Evolutionary conservation across 2,329 filamentous ascomycete genomes (phyloP).

Genomic region (Verticillium tricorpus): DNA sequence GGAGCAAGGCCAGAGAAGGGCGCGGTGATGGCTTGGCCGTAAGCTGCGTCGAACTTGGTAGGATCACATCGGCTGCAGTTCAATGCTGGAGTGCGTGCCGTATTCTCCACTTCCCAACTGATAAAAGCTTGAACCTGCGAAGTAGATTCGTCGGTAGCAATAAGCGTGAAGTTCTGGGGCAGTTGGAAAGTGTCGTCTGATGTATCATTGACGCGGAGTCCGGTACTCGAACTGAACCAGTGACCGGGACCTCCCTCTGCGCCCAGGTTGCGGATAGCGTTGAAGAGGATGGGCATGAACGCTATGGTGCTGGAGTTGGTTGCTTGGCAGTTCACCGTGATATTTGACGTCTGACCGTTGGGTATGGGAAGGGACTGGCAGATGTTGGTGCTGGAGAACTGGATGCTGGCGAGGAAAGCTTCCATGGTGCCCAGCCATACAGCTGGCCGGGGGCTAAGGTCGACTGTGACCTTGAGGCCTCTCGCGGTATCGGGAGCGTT

Average conservation of each 20-base stretch:
- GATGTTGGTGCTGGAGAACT: constrained; percentile 5
- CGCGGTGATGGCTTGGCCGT: constrained; percentile 9
- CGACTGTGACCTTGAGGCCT: constrained; percentile 1
- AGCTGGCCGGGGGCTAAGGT: constrained; percentile 7
- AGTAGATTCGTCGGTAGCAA: constrained; percentile 6
- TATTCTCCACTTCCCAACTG: constrained; percentile 6
- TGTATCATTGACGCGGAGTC: constrained; percentile 8
- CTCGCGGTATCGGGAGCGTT: not conserved
- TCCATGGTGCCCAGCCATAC: constrained; percentile 9
- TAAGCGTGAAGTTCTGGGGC: constrained; percentile 7
- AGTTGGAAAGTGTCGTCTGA: constrained; percentile 9
- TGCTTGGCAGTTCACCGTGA: constrained; percentile 9
- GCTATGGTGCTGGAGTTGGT: constrained; percentile 6
- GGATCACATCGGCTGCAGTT: constrained; percentile 9
- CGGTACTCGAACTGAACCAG: constrained; percentile 4
- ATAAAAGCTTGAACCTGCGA: constrained; percentile 8
- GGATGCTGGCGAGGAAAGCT: constrained; percentile 9
- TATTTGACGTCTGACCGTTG: constrained; percentile 9
- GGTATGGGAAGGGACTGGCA: constrained; percentile 9
- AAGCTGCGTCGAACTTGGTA: constrained; percentile 7
- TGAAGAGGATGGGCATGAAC: constrained; percentile 9
- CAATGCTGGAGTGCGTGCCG: not conserved
- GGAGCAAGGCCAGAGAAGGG: constrained; percentile 10
- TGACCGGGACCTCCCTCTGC: constrained; percentile 5
- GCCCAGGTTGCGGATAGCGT: constrained; percentile 11